Conservation (phyloP, 345 rosid genomes). For the Eutrema heterophyllum region DNA sequence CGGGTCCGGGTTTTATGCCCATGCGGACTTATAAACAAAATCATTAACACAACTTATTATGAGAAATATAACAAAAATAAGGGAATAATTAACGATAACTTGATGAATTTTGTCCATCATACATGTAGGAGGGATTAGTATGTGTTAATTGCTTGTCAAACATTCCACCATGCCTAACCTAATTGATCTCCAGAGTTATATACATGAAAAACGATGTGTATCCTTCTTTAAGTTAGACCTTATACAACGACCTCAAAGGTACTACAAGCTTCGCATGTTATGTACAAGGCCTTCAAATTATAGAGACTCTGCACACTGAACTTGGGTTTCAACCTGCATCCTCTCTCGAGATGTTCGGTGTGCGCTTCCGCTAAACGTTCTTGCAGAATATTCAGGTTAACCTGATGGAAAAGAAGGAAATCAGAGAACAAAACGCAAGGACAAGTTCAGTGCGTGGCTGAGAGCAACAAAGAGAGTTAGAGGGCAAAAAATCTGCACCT, state of each 20-base stretch:
- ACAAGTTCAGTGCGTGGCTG: background rate
- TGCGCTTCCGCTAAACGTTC: constrained; percentile 61
- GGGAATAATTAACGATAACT: too few species aligned
- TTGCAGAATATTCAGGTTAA: constrained; percentile 47
- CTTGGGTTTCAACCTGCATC: constrained; percentile 66
- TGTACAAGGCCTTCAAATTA: constrained; percentile 72
- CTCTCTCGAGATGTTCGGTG: constrained; percentile 60
- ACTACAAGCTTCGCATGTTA: constrained; percentile 57
- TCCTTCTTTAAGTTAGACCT: background rate
- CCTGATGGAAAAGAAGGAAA: constrained; percentile 33
- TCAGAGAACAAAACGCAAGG: background rate
- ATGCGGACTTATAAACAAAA: too few species aligned
- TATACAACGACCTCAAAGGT: constrained; percentile 63
- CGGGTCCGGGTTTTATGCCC: too few species aligned
- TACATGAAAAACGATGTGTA: background rate
- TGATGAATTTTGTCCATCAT: too few species aligned
- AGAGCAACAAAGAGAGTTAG: background rate
- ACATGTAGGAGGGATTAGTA: too few species aligned
- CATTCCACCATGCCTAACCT: background rate
- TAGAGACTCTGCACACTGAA: constrained; percentile 46
- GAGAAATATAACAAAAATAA: too few species aligned
- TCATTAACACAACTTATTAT: too few species aligned
- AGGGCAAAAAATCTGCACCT: constrained; percentile 32
- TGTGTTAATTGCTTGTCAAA: too few species aligned
- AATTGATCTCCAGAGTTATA: background rate